Conservation (phyloP, 2,329 filamentous ascomycete species). For the Talaromyces sp. region DNA sequence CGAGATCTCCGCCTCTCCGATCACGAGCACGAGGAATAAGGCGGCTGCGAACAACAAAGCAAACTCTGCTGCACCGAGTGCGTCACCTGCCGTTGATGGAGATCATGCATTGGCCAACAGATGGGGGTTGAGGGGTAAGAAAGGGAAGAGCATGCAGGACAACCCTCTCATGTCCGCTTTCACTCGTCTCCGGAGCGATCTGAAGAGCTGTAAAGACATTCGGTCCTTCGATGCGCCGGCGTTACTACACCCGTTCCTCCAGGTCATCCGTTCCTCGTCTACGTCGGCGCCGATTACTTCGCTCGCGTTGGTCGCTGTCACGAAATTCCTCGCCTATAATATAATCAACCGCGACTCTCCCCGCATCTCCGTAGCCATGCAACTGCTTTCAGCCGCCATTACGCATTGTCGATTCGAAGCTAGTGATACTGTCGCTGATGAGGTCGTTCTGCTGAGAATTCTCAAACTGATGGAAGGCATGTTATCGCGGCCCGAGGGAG, state of each 20-base stretch:
- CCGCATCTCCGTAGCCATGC: conserved; percentile 87
- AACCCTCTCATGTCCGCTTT: conserved; percentile 95
- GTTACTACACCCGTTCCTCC: conserved; percentile 86
- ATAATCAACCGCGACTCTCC: conserved; percentile 80
- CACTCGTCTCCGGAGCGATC: conserved; percentile 78
- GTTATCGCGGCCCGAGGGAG: conserved; percentile 87
- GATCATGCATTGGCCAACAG: conserved; percentile 62
- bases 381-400: conserved; percentile 86
- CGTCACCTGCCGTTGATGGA: conserved; percentile 28
- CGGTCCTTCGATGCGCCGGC: conserved; percentile 81
- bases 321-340: conserved; percentile 94
- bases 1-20: conserved; percentile 36
- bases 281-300: conserved; percentile 96
- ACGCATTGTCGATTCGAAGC: conserved; percentile 98
- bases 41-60: conserved; percentile 11
- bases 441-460: conserved; percentile 91
- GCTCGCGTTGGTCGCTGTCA: conserved; percentile 84
- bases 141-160: conserved; percentile 94
- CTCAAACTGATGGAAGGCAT: conserved; percentile 97
- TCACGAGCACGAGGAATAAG: conserved; percentile 26
- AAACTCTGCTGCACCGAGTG: conserved; percentile 9
- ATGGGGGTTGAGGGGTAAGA: conserved; percentile 92
- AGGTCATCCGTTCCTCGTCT: conserved; percentile 93
- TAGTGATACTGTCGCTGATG: conserved; percentile 88
- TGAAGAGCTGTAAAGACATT: conserved; percentile 87